These are phyloP conservation scores for Thalia dealbata DNA, from an alignment of 176 grass and related monocot genomes.

Conservation along the genomic window DNA sequence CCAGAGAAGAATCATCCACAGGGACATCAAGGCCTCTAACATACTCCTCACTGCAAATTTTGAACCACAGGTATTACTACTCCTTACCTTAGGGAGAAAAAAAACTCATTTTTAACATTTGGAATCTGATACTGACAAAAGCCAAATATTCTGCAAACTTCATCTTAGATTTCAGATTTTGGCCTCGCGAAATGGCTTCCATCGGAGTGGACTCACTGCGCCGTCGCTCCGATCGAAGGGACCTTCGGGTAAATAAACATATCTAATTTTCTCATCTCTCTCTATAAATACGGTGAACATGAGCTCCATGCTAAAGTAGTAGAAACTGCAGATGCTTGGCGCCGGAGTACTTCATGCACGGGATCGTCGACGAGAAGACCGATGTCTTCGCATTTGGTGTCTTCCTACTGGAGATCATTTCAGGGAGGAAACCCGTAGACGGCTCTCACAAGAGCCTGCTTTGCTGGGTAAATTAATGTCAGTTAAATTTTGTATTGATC, in stretches of 20 bases:
- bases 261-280: background rate
- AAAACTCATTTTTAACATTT: background rate
- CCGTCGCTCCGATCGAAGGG: conserved; percentile 7
- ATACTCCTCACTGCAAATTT: conserved; percentile 10
- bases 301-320: too few species aligned
- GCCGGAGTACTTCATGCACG: conserved; percentile 20
- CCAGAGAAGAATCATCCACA: conserved; percentile 16
- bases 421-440: conserved; percentile 20
- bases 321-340: conserved; percentile 6
- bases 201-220: conserved; percentile 3
- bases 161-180: conserved; percentile 18
- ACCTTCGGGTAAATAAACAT: conserved; percentile 3
- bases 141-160: background rate
- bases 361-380: conserved; percentile 19
- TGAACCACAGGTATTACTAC: background rate
- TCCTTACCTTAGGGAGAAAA: too few species aligned
- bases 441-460: conserved; percentile 17
- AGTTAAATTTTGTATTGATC: background rate
- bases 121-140: background rate
- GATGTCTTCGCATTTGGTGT: conserved; percentile 19
- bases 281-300: too few species aligned
- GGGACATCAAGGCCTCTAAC: conserved; percentile 19
- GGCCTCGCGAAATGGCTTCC: conserved; percentile 17
- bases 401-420: conserved; percentile 15
- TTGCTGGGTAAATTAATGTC: conserved; percentile 9